Evolutionary conservation across 805 yeast genomes (phyloP), one percentile per base, ranked within the genome.

Genomic region (Tetrapisispora iriomotensis): DNA sequence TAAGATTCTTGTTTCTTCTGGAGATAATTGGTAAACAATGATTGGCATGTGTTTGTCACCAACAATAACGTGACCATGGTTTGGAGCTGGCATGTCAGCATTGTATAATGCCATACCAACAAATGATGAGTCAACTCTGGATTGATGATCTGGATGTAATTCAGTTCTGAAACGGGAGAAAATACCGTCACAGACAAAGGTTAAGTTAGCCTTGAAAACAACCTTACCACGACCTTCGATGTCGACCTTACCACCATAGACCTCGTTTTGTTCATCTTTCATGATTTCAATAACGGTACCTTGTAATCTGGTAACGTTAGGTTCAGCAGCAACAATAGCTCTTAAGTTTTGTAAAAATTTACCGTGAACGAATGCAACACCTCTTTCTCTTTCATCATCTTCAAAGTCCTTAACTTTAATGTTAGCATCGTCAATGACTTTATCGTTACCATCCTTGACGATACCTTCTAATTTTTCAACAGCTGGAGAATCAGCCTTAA

Each of bases 281-380:
- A 85, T 54, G 2, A 87, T 56, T 25, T 72, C 73, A 2, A 76
- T 75, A n/a, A 82, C 96, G 9, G 82, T 85, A 15, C 94, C 96
- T 60, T 86, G 88, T 28, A 85, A 47, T 54, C 81, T 66, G 2
- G 88, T 79, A 15, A 90, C 83, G 51, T 87, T 86, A 29, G 74
- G 70, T 50, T 87, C 92, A 8, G 56, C 57, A 36, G 70, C 67
- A 17, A 83, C 88, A n/a, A 82, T 75, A 12, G 58, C 54, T 48
- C 98, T 74, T 47, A 92, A 68, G 54, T 86, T 86, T 59, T 68
- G 66, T 38, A 92, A 70, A 53, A 92, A 92, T 41, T 76, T 78
- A 17, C 98, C 98, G 58, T 92, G 96, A 52, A 86, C 95, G 65
- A 92, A 87, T 1, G 95, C 81, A 4, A 83, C 82, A 41, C 98